Conservation (phyloP, 2,329 filamentous ascomycete species). For the Lasiodiplodia gonubiensis region DNA sequence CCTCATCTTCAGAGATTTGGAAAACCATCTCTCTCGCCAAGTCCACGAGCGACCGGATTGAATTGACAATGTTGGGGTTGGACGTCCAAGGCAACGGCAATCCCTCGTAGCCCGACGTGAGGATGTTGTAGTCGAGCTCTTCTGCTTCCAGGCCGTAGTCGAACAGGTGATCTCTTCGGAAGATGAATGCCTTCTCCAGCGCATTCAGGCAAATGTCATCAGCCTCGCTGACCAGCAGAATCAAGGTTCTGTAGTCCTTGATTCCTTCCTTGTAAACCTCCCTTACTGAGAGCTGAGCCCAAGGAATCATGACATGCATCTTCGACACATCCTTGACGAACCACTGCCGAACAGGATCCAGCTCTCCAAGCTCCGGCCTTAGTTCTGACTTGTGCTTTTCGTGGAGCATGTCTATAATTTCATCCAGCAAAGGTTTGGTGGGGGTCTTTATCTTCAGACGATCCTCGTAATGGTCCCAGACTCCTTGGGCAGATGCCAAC, state of each 20-base stretch:
- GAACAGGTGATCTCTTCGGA: constrained; percentile 71
- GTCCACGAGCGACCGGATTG: constrained; percentile 46
- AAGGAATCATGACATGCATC: constrained; percentile 77
- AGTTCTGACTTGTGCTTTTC: constrained; percentile 75
- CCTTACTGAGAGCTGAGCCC: constrained; percentile 78
- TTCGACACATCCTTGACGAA: constrained; percentile 71
- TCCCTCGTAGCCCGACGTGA: constrained; percentile 65
- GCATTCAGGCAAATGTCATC: constrained; percentile 73
- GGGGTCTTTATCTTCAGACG: constrained; percentile 73
- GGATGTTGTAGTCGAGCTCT: constrained; percentile 57
- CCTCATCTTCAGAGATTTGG: constrained; percentile 45
- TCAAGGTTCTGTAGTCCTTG: constrained; percentile 58
- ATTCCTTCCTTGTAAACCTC: constrained; percentile 69
- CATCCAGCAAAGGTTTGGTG: constrained; percentile 73
- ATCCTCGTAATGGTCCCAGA: constrained; percentile 82
- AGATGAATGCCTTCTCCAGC: constrained; percentile 68
- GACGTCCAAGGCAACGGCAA: constrained; percentile 89
- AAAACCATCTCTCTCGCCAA: constrained; percentile 49
- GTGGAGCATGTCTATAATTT: constrained; percentile 77
- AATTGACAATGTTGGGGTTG: constrained; percentile 54
- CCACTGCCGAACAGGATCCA: constrained; percentile 83
- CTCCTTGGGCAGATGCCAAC: constrained; percentile 74
- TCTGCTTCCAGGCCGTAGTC: constrained; percentile 77
- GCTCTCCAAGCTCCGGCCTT: constrained; percentile 69
- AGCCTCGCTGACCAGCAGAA: constrained; percentile 66